phyloP scores from a whole-genome alignment of 208 protist genomes.

The Kentomonas sorsogonicus region DNA sequence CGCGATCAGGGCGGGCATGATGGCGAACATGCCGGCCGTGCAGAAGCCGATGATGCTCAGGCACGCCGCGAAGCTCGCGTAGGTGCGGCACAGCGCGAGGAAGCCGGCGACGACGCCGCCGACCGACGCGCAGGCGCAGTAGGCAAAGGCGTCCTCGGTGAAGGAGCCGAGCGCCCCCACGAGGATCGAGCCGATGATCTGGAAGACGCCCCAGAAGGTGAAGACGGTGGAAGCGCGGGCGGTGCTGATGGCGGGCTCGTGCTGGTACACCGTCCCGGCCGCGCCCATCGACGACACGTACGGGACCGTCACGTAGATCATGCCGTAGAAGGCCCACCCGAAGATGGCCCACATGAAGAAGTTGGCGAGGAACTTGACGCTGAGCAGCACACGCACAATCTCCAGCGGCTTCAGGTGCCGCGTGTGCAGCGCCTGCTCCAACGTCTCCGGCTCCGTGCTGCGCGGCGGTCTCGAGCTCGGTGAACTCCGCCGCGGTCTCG shows the following conservation, averaged over 20 bases:
- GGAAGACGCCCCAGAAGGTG: constrained; percentile 73
- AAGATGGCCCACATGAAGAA: constrained; percentile 77
- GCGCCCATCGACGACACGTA: constrained; percentile 79
- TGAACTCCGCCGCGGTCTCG: too few relatives aligned
- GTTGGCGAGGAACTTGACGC: constrained; percentile 51
- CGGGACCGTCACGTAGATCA: constrained; percentile 69
- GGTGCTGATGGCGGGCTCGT: constrained; percentile 34
- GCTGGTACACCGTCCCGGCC: constrained; percentile 57
- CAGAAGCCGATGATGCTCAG: constrained; percentile 68
- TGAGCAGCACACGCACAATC: constrained; percentile 42
- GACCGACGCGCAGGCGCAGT: constrained; percentile 40
- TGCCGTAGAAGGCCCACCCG: constrained; percentile 72
- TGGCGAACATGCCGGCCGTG: constrained; percentile 75
- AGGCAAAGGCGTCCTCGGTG: constrained; percentile 56
- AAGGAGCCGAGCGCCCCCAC: constrained; percentile 50
- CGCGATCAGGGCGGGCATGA: constrained; percentile 73
- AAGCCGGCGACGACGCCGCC: constrained; percentile 35
- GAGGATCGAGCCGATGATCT: constrained; percentile 64
- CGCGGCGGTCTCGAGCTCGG: constrained; percentile 22
- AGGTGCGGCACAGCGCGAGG: constrained; percentile 59
- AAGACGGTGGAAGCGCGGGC: constrained; percentile 63
- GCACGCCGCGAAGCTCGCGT: constrained; percentile 54
- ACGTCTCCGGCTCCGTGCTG: constrained; percentile 14
- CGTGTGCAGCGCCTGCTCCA: constrained; percentile 43
- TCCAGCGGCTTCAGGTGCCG: constrained; percentile 38